Conservation (phyloP, 1,284 basidiomycete genomes). For the Papiliotrema nemorosa region DNA sequence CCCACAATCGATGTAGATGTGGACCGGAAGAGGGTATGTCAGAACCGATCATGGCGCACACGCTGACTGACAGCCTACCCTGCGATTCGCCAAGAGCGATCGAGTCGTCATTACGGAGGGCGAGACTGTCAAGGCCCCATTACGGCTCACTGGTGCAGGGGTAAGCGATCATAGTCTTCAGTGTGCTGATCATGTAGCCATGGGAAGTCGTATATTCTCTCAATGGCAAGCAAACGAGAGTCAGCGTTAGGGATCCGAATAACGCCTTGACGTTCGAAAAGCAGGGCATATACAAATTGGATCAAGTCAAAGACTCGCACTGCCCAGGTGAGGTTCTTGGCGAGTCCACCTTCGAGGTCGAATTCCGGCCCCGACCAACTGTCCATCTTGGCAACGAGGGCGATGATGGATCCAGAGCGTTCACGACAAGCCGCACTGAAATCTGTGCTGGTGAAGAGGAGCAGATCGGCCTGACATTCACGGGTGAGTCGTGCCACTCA, state of each 20-base stretch:
- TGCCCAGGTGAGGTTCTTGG: slow-evolving; percentile 71
- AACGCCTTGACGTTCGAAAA: slow-evolving; percentile 64
- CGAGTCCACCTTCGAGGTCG: slow-evolving; percentile 65
- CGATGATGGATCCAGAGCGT: slow-evolving; percentile 59
- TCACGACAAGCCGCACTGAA: slow-evolving; percentile 61
- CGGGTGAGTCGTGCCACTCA: slow-evolving; percentile 54
- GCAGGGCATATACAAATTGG: slow-evolving; percentile 72
- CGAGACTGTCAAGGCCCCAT: slow-evolving; percentile 65
- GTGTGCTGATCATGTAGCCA: slow-evolving; percentile 55
- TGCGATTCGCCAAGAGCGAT: slow-evolving; percentile 63
- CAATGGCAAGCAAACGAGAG: slow-evolving; percentile 53
- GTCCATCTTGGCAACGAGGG: slow-evolving; percentile 43
- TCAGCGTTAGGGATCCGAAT: slow-evolving; percentile 63
- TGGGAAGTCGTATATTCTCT: slow-evolving; percentile 77
- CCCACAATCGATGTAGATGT: slow-evolving; percentile 84
- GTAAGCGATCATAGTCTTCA: slow-evolving; percentile 53
- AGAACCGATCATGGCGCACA: no score
- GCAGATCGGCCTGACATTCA: slow-evolving; percentile 73
- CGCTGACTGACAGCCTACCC: slow-evolving; percentile 63
- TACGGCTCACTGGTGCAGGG: slow-evolving; percentile 80
- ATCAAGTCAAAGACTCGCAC: slow-evolving; percentile 75
- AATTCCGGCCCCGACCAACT: slow-evolving; percentile 56
- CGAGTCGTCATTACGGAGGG: slow-evolving; percentile 71
- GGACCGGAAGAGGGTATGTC: slow-evolving; percentile 70
- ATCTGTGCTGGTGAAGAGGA: slow-evolving; percentile 78